Evolutionary conservation across 768 basidiomycete species (phyloP), one percentile per base, ranked within the genome.

Genomic region (Trametes cubensis): DNA sequence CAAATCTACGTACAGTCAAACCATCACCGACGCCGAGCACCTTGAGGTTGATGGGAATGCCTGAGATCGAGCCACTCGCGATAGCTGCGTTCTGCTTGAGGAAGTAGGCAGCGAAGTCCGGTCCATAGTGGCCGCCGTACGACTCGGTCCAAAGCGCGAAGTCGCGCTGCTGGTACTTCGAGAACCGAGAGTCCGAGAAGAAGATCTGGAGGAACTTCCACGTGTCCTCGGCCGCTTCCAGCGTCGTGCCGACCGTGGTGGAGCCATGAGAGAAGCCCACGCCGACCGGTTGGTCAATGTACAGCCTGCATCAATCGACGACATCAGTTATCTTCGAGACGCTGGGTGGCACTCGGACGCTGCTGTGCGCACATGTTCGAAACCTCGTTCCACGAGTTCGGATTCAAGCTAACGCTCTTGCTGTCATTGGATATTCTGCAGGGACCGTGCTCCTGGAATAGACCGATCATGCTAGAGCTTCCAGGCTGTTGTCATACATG

Each of bases 191-290:
- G 66, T 88, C 85, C 0, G 74, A 69, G 53, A 88, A 76, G 72
- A 84, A 87, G 18, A 87, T 83, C 73, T 87, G 86, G 66, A 88
- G 71, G 75, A 87, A 84, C 67, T 71, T 77, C 85, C 85, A 88
- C 8, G 86, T 71, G 64, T 86, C 85, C 10, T 74, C 66, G 0
- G 86, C 86, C 3, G 85, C 85, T 53, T 77, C 68, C 58, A 78
- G 74, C 13, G 85, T 84, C 10, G 83, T 85, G 15, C 79, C 77
- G 46, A 85, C 83, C 10, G 70, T 74, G 39, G 75, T 66, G 17
- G 74, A 76, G 6, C 85, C 85, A 67, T 86, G 78, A 2, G 85
- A 87, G 74, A 86, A 88, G 38, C 86, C 86, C 6, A 81, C 80
- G 14, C 85, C 85, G 20, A 85, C 69, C 21, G 86, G 86, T 67